Percentiles rank a stretch among this genome's conserved stretches.
phyloP scores from a whole-genome alignment of 2,329 filamentous ascomycete genomes.

The Aspergillus fumigatus region DNA sequence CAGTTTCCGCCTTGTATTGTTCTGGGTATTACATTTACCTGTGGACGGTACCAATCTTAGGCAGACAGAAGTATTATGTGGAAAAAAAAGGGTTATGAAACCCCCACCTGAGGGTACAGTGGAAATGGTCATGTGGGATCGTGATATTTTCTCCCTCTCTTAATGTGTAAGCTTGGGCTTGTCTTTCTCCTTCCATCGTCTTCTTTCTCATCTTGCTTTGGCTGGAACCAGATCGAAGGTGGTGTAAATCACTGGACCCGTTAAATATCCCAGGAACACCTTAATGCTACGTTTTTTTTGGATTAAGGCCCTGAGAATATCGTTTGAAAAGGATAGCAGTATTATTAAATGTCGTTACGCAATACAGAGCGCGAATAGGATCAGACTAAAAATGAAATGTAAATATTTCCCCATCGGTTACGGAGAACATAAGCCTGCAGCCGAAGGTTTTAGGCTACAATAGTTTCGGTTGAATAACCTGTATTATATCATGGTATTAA shows the following conservation, averaged over 20 bases:
- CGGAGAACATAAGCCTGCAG: background rate
- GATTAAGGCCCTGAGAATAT: too few relatives aligned
- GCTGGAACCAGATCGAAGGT: too few relatives aligned
- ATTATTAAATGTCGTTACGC: too few relatives aligned
- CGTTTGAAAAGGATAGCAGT: too few relatives aligned
- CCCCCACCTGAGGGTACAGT: background rate
- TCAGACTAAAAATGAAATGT: background rate
- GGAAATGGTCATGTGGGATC: background rate
- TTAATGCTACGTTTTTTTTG: too few relatives aligned
- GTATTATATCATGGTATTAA: background rate
- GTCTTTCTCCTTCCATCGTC: background rate
- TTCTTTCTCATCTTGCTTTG: background rate
- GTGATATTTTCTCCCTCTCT: background rate
- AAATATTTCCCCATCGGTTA: background rate
- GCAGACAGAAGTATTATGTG: background rate
- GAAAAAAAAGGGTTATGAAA: background rate
- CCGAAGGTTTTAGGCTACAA: background rate
- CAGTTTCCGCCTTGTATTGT: background rate
- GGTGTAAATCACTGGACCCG: too few relatives aligned
- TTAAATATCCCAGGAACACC: too few relatives aligned
- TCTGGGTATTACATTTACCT: background rate
- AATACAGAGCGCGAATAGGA: background rate
- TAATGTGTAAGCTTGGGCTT: background rate
- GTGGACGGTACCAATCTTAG: background rate
- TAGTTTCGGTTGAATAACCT: background rate